Base-by-base conservation (phyloP, 2,329 filamentous ascomycete species). In the Epichloe uncinata region DNA sequence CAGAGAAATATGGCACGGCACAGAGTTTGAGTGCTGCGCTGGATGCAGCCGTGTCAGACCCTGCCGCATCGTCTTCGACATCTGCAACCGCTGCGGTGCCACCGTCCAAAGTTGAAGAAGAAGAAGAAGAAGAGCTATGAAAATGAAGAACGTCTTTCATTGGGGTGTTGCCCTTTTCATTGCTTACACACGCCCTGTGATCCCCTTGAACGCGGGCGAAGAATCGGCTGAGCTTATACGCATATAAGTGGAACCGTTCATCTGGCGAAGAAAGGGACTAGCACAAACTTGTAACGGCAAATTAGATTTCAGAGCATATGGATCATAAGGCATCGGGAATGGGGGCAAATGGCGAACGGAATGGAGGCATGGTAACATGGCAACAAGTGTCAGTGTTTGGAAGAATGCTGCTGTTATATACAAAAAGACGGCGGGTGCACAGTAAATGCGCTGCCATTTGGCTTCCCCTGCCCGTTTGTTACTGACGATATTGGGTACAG, bases 11-110 rank as follows among this genome's bases (percentile, higher is more conserved):
- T 43, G 54, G 60, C 20, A 50, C 60, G 18, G 58, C 62, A 8
- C 65, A 66, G 50, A 66, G 58, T 41, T 56, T 69, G 42, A 69
- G 62, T 38, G 61, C 65, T 18, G 65, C 66, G 35, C 50, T 68
- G 36, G 63, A 62, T 30, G 56, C 64, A 5, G 58, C 57, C 20
- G 54, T 64, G 26, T 60, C 63, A 35, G 54, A 52, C 5, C 52
- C 53, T 7, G 47, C 60, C 43, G 53, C 51, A 38, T 33, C 47
- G 45, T 51, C 59, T 12, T 52, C 55, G 44, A 52, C 49, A 35
- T 57, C 60, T 51, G 48, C 57, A 45, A 46, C 57, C 3, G 43
- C 54, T 15, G 54, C 59, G 47, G 51, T 55, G 8, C 52, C 54
- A 43, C 61, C 56, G 44, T 48, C 56, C 45, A 63, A 61, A 49